Base-by-base conservation (phyloP, 1,284 basidiomycete genomes). In the Cryptococcus floricola region DNA sequence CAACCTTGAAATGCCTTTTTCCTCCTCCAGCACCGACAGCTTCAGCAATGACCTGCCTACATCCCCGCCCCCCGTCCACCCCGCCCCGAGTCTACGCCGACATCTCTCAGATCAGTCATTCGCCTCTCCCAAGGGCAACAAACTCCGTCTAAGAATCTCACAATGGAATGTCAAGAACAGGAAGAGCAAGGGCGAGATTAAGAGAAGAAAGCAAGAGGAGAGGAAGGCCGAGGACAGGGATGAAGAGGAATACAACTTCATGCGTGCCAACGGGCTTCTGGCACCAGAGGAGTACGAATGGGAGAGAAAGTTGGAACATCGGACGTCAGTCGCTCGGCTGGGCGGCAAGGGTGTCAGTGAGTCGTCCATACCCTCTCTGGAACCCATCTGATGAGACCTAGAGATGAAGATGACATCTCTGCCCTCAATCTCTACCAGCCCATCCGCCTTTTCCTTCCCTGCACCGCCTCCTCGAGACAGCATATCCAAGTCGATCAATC, bases 401-500 rank as follows among this genome's bases (percentile, higher is more conserved):
- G 41, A 18, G n/a, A 42, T 42, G 23, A 23, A 9, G 23, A 42
- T 42, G 23, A 18, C 62, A 59, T 23, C 39, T 16, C 12, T 44
- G 41, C 28, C 52, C 51, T 5, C 34, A 42, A 48, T 37, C 43
- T 41, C 45, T 19, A 31, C 41, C 39, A 13, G 31, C 25, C 53
- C 42, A 28, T n/a, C 43, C 13, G 16, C 52, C 42, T 45, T 39
- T 39, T 25, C 51, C 47, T 48, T 12, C 31, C 39, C 31, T 52
- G 37, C 12, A 14, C 39, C 38, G 52, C 43, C 14, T 39, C 14
- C 46, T 39, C 37, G 45, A 46, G 45, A 46, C 10, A 46, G 45
- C n/a, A 28, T 8, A 50, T 51, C 25, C 27, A 52, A 4, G 25
- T 46, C 19, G 13, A 39, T 23, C 16, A 31, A 46, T 27, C 19